phyloP scores from a whole-genome alignment of 768 basidiomycete species.

The Boletus rubropictus region DNA sequence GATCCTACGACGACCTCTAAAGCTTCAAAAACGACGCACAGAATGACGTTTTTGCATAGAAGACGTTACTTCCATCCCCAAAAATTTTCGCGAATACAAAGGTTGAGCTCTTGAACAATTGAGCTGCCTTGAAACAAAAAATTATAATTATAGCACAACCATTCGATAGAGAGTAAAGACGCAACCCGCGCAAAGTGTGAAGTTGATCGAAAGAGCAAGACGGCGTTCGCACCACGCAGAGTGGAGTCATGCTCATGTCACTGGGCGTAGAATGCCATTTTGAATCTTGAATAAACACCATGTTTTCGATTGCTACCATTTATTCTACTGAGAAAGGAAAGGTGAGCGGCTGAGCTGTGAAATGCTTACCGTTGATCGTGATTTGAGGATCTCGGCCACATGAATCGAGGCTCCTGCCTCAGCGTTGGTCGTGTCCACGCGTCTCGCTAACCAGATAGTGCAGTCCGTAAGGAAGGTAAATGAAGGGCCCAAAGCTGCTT shows the following conservation, averaged over 20 bases:
- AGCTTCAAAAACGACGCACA: too few species aligned
- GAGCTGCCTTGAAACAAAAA: background rate
- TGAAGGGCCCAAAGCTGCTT: slow-evolving; percentile 71
- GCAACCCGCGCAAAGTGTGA: background rate
- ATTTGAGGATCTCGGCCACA: slow-evolving; percentile 39
- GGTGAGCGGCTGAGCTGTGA: background rate
- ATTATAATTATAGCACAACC: background rate
- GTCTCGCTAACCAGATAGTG: slow-evolving; percentile 60
- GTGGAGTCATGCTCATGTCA: background rate
- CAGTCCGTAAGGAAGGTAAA: slow-evolving; percentile 69
- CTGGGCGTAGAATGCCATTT: slow-evolving; percentile 26
- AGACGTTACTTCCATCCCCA: too few species aligned
- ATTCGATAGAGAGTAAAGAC: background rate
- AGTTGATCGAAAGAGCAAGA: background rate
- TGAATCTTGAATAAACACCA: slow-evolving; percentile 39
- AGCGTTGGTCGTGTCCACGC: slow-evolving; percentile 3
- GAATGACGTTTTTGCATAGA: too few species aligned
- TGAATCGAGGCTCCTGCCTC: slow-evolving; percentile 25
- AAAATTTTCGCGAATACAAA: too few species aligned
- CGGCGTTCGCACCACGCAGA: background rate
- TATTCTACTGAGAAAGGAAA: background rate
- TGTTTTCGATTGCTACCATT: slow-evolving; percentile 32
- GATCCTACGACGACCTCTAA: too few species aligned
- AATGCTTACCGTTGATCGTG: slow-evolving; percentile 35
- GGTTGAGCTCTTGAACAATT: background rate